A percentile compares a stretch with the other conserved stretches of the same genome.
phyloP scores from a whole-genome alignment of 78 protist genomes.

The Ministeria vibrans region DNA sequence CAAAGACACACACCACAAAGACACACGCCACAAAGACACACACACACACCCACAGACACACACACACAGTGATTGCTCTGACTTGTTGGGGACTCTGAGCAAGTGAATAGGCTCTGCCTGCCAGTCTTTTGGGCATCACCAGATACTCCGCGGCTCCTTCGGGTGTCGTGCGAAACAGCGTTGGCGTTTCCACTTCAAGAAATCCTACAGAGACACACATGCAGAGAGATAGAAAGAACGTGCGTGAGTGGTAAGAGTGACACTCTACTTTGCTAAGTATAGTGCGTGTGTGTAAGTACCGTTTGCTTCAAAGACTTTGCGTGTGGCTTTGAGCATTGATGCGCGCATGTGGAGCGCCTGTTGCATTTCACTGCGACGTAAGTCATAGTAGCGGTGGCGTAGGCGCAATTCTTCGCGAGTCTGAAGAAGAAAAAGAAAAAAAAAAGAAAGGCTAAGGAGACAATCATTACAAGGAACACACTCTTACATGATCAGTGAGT shows the following conservation, averaged over 20 bases:
- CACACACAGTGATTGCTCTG: no score
- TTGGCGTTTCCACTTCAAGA: conserved; percentile 81
- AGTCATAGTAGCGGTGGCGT: conserved; percentile 52
- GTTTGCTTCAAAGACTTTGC: background rate
- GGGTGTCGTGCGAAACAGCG: conserved; percentile 71
- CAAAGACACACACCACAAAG: no score
- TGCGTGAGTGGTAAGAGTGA: no score
- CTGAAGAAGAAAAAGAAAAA: background rate
- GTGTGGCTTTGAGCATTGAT: background rate
- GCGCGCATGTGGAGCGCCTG: conserved; percentile 30
- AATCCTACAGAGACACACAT: conserved; percentile 27
- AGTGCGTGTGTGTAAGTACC: no score
- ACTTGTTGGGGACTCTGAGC: conserved; percentile 71
- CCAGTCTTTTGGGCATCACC: conserved; percentile 66
- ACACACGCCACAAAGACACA: no score
- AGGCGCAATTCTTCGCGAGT: conserved; percentile 22
- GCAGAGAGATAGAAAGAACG: background rate
- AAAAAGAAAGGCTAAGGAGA: background rate
- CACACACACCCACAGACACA: no score
- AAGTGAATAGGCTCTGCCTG: conserved; percentile 56
- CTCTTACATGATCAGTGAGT: background rate
- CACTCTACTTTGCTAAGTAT: no score
- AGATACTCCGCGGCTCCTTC: conserved; percentile 81
- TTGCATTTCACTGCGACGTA: conserved; percentile 44
- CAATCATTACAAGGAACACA: background rate